Evolutionary conservation across 2,329 filamentous ascomycete species (phyloP), one percentile per base, ranked within the genome.

Genomic region (Gaeumannomyces tritici): DNA sequence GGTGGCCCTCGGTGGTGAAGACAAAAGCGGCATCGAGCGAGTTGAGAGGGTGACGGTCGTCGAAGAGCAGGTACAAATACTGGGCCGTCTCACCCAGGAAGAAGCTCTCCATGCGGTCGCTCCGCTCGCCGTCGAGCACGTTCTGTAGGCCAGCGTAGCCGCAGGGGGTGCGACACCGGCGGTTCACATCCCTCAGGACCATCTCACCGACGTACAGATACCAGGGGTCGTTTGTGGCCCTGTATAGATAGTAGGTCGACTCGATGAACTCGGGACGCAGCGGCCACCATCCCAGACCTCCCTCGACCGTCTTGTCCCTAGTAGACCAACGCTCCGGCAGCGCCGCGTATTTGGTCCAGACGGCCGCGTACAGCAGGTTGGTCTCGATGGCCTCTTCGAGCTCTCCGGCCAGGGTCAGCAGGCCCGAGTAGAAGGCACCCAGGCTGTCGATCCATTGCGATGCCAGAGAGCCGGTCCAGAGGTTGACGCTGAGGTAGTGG

Each of bases 81-180:
- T 98, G 97, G 57, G 91, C 88, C 1, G 95, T 99, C 75, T 99
- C 95, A 18, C 95, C 93, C 1, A 99, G 81, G 70, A 98, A 98
- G 80, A 98, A 99, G 72, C 93, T 98, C 75, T 99, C 95, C 95
- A 98, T 98, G 42, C 95, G 89, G 72, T 99, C 93, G 68, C 85
- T 90, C 74, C 91, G 86, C 75, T 97, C 91, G 4, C 93, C 93
- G 6, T 84, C 90, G 42, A 88, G 79, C 11, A 93, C 90, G 72
- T 93, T 88, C 69, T 92, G 88, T 47, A 98, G 80, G 0, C 93
- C 93, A 18, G 93, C 90, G 92, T 93, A 98, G 55, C 95, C 95
- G 69, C 95, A 99, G 65, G 85, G 83, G 0, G 92, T 91, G 85
- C 91, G 92, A 75, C 95, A 99, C 62, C 93, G 85, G 59, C 90